These are phyloP conservation scores for Balansia obtecta DNA, from an alignment of 2,329 filamentous ascomycete species.

Conservation along the genomic window DNA sequence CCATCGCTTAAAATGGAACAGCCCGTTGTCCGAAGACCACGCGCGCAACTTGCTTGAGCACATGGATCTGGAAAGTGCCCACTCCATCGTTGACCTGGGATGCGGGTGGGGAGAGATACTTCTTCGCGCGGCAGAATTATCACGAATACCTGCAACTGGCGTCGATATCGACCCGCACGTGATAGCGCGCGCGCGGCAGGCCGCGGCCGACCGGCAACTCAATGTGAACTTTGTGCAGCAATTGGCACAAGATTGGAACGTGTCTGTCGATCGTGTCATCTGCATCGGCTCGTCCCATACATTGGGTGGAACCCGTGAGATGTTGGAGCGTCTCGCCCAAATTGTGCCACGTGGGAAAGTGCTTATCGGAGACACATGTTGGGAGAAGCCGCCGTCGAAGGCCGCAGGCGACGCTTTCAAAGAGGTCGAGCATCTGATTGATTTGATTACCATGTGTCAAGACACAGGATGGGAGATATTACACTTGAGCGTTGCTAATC, in stretches of 20 bases:
- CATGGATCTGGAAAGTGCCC: background rate
- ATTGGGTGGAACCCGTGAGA: slow-evolving; percentile 6
- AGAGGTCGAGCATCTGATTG: slow-evolving; percentile 1
- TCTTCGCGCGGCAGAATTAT: slow-evolving; percentile 1
- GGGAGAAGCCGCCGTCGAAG: slow-evolving; percentile 5
- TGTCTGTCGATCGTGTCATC: slow-evolving; percentile 5
- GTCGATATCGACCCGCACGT: slow-evolving; percentile 6
- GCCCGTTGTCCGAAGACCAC: background rate
- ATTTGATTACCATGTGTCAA: slow-evolving; percentile 3
- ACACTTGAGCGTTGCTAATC: slow-evolving; percentile 7
- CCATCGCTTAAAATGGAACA: background rate
- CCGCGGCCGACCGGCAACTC: background rate
- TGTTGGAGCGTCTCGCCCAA: slow-evolving; percentile 5
- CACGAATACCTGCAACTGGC: slow-evolving; percentile 1
- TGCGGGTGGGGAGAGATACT: slow-evolving; percentile 11
- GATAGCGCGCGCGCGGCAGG: slow-evolving; percentile 1
- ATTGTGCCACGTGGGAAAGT: slow-evolving; percentile 7
- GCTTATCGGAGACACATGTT: slow-evolving; percentile 9
- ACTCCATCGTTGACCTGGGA: slow-evolving; percentile 8
- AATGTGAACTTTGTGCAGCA: slow-evolving; percentile 3
- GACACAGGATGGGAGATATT: slow-evolving; percentile 9
- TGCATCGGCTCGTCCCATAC: slow-evolving; percentile 10
- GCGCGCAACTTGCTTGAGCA: background rate
- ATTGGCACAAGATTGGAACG: background rate
- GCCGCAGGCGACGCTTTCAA: slow-evolving; percentile 3